phyloP scores from a whole-genome alignment of 1,284 basidiomycete species.

The Fomitopsis betulina region DNA sequence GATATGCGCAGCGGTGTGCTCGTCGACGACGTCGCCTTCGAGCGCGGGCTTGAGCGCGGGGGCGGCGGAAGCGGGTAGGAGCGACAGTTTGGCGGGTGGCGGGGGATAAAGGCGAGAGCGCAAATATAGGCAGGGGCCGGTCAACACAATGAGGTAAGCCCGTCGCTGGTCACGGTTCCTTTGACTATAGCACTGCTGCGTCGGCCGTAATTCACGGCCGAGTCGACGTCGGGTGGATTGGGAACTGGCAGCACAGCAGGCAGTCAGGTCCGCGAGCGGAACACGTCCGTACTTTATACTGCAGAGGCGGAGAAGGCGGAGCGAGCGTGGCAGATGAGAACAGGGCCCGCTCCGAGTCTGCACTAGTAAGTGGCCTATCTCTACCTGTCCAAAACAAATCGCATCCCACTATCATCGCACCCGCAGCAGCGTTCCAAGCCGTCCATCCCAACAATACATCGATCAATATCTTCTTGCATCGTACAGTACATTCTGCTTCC shows the following conservation, averaged over 20 bases:
- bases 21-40: neutral
- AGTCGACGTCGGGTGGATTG: neutral
- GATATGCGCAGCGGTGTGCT: neutral
- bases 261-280: neutral
- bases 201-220: neutral
- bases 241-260: neutral
- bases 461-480: neutral
- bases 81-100: constrained; percentile 5
- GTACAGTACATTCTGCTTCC: neutral
- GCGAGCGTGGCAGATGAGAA: constrained; percentile 8
- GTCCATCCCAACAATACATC: neutral
- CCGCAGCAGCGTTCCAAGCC: neutral
- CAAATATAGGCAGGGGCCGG: neutral
- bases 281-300: constrained; percentile 4
- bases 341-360: neutral
- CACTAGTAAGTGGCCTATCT: constrained; percentile 5
- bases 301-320: constrained; percentile 4
- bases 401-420: neutral
- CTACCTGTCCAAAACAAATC: constrained; percentile 1
- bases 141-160: constrained; percentile 1
- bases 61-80: neutral
- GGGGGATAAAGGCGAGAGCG: neutral
- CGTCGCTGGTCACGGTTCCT: neutral
- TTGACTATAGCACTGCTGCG: neutral
- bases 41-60: constrained; percentile 4